Conservation (phyloP, 148 eudicot species). For the Diospyros lotus region DNA sequence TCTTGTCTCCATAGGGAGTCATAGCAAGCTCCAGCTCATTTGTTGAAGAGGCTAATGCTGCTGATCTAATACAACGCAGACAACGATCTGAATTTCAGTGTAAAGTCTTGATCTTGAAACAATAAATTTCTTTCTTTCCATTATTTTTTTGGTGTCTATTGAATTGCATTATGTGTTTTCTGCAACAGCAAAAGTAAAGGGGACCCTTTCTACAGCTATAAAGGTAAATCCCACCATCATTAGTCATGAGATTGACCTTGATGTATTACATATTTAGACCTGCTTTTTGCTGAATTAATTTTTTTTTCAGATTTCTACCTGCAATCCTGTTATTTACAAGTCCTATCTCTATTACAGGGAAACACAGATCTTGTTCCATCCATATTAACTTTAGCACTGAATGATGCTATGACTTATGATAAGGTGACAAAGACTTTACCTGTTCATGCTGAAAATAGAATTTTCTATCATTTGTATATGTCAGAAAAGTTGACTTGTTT, state of each 20-base stretch:
- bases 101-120: slow-evolving; percentile 22
- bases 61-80: slow-evolving; percentile 81
- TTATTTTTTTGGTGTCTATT: slow-evolving; percentile 5
- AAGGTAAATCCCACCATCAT: slow-evolving; percentile 44
- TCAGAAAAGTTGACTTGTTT: slow-evolving; percentile 25
- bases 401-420: slow-evolving; percentile 85
- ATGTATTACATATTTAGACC: not conserved
- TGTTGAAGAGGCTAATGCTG: slow-evolving; percentile 71
- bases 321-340: slow-evolving; percentile 7
- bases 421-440: slow-evolving; percentile 48
- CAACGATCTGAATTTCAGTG: slow-evolving; percentile 92
- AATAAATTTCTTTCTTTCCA: not conserved
- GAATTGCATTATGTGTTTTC: slow-evolving; percentile 16
- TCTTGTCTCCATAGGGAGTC: slow-evolving; percentile 55
- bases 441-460: not conserved
- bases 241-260: not conserved
- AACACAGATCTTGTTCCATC: slow-evolving; percentile 70
- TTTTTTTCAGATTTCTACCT: slow-evolving; percentile 2
- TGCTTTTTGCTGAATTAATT: not conserved
- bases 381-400: slow-evolving; percentile 68
- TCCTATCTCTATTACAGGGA: slow-evolving; percentile 35
- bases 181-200: slow-evolving; percentile 65
- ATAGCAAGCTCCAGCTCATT: slow-evolving; percentile 52
- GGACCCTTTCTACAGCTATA: slow-evolving; percentile 52
- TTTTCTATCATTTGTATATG: slow-evolving; percentile 3